A percentile compares a stretch with the other conserved stretches of the same genome.
Conservation (phyloP, 148 eudicot species). For the Chenopodium suecicum region DNA sequence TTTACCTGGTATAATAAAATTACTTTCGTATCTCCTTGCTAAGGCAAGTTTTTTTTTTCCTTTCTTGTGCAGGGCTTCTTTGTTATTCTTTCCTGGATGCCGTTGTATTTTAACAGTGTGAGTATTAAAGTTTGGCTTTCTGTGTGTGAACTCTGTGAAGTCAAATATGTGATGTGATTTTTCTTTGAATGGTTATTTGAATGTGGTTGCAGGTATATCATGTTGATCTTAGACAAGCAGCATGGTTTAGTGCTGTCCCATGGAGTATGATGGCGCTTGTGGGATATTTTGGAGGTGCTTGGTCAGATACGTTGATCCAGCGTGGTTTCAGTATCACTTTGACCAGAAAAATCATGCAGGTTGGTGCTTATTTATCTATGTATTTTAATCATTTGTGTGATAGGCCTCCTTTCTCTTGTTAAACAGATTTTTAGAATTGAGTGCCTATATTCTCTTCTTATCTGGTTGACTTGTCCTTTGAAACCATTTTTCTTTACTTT, state of each 20-base stretch:
- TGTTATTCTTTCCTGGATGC: slow-evolving; percentile 96
- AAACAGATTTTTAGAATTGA: not conserved
- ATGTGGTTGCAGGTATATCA: slow-evolving; percentile 57
- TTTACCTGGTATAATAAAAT: not conserved
- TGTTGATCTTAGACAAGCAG: slow-evolving; percentile 91
- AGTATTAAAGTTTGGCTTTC: slow-evolving; percentile 17
- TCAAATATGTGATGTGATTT: not conserved
- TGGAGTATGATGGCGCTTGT: slow-evolving; percentile 91
- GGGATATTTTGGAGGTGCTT: slow-evolving; percentile 86
- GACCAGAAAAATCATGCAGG: slow-evolving; percentile 96
- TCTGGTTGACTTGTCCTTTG: not conserved
- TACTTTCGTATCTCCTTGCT: not conserved
- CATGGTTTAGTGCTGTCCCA: slow-evolving; percentile 98
- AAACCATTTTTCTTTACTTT: not conserved
- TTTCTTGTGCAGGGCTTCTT: slow-evolving; percentile 76
- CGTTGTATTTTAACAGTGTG: slow-evolving; percentile 81
- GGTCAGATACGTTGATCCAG: slow-evolving; percentile 74
- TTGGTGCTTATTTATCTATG: slow-evolving; percentile 13
- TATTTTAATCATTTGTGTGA: not conserved
- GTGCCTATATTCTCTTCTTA: not conserved
- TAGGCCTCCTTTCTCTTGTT: not conserved
- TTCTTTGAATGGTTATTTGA: not conserved
- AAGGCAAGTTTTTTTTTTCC: not conserved
- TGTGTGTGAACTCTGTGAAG: not conserved
- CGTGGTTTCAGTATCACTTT: slow-evolving; percentile 65